Percentiles rank a stretch among this genome's conserved stretches.
Conservation (phyloP, 305 asterid genomes). For the Vinca major region DNA sequence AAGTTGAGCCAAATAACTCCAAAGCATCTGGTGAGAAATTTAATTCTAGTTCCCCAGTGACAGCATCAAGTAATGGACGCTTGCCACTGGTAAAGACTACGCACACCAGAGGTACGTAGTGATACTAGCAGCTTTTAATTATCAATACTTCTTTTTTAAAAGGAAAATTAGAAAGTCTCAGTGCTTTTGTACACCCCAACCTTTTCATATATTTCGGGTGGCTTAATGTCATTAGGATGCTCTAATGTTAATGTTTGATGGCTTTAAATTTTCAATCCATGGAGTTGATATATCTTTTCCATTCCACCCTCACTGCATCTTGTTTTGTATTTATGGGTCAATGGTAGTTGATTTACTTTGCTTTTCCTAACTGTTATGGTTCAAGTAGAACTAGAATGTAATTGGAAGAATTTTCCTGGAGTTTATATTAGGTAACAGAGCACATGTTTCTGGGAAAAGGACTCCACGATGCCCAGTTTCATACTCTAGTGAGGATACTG, state of each 20-base stretch:
- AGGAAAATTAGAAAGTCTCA: not conserved
- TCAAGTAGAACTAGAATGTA: conserved; percentile 5
- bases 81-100: conserved; percentile 58
- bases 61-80: conserved; percentile 40
- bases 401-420: conserved; percentile 21
- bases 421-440: conserved; percentile 53
- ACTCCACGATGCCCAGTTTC: conserved; percentile 75
- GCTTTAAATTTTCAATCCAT: not conserved
- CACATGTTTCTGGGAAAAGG: conserved; percentile 82
- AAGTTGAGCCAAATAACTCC: conserved; percentile 44
- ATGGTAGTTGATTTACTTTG: not conserved
- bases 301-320: not conserved
- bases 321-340: not conserved
- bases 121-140: not conserved
- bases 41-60: conserved; percentile 26
- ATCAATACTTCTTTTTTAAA: not conserved
- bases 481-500: conserved; percentile 40
- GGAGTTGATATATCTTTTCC: not conserved
- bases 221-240: not conserved
- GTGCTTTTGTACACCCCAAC: not conserved
- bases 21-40: conserved; percentile 38
- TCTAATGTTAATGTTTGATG: not conserved
- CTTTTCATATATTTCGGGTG: not conserved
- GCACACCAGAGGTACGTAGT: conserved; percentile 65
- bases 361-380: not conserved